Percentiles rank a stretch among this genome's conserved stretches.
These are phyloP conservation scores for Francoa sonchifolia DNA, from an alignment of 441 rosid species.

Conservation along the genomic window DNA sequence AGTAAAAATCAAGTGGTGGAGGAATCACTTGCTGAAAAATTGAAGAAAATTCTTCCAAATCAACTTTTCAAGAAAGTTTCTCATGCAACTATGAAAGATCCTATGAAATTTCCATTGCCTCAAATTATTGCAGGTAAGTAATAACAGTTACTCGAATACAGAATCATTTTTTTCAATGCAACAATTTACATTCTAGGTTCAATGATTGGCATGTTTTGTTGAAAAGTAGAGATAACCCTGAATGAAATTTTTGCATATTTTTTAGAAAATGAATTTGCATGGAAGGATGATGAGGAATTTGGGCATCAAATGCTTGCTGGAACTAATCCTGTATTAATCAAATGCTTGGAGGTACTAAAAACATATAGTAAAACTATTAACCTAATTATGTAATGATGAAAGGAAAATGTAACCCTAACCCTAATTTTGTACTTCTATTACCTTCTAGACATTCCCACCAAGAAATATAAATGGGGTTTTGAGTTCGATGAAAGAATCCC, in stretches of 20 bases:
- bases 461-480: no score
- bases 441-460: slow-evolving; percentile 72
- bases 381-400: no score
- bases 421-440: no score
- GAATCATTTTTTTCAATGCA: no score
- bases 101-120: slow-evolving; percentile 53
- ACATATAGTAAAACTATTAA: no score
- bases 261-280: slow-evolving; percentile 57
- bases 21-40: slow-evolving; percentile 20
- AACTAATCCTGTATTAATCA: slow-evolving; percentile 48
- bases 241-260: no score
- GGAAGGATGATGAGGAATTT: slow-evolving; percentile 79
- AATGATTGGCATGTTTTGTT: no score
- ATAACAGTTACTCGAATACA: no score
- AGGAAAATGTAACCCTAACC: no score
- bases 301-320: slow-evolving; percentile 77
- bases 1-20: slow-evolving; percentile 16
- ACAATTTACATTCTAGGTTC: no score
- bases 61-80: slow-evolving; percentile 55
- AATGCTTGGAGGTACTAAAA: slow-evolving; percentile 40
- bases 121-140: slow-evolving; percentile 47
- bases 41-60: slow-evolving; percentile 39
- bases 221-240: no score
- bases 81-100: slow-evolving; percentile 34
- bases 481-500: slow-evolving; percentile 41